Base-by-base conservation (phyloP, 129 eudicot species). In the Pseudognaphalium luteoalbum region DNA sequence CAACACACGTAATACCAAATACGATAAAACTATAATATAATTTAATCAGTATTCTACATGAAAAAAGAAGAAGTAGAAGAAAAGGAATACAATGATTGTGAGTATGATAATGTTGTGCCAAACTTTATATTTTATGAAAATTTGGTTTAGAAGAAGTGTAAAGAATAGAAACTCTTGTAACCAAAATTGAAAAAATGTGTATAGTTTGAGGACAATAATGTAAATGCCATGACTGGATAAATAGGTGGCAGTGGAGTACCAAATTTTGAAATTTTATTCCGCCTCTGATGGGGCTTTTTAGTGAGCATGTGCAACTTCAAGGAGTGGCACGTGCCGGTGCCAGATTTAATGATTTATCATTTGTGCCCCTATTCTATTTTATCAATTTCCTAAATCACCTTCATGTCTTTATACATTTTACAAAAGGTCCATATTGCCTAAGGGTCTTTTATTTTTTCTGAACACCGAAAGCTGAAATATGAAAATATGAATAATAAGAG, bases 241-340 rank as follows among this genome's bases (percentile, higher is more conserved):
- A 41, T 41, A 41, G 14, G 14, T 41, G 47, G 47, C 47, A 41
- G 47, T 41, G 47, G 47, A 9, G 14, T 41, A 2, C 14, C 61
- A 14, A 69, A 80, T 64, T 72, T 84, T 14, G 79, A 77, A 79
- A 41, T 79, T 68, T 70, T 82, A 35, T 81, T 84, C 83, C 85
- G 83, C 88, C 71, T 76, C 63, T 78, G 79, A 74, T 70, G 79
- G 78, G 74, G 64, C 78, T 85, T 78, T 72, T 39, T 42, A 44
- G 78, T 81, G 79, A 77, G 87, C 90, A 86, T 86, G 90, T 86
- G 90, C 83, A 57, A 17, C 81, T 72, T 71, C 37, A 76, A 77
- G 61, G 87, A 73, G 44, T 42, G 78, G 85, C 90, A 86, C 90
- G 90, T 83, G 90, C 62, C 83, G 65, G 67, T 86, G 90, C 78